A percentile compares a stretch with the other conserved stretches of the same genome.
phyloP scores from a whole-genome alignment of 306 rosid species.

The Styphnolobium japonicum region DNA sequence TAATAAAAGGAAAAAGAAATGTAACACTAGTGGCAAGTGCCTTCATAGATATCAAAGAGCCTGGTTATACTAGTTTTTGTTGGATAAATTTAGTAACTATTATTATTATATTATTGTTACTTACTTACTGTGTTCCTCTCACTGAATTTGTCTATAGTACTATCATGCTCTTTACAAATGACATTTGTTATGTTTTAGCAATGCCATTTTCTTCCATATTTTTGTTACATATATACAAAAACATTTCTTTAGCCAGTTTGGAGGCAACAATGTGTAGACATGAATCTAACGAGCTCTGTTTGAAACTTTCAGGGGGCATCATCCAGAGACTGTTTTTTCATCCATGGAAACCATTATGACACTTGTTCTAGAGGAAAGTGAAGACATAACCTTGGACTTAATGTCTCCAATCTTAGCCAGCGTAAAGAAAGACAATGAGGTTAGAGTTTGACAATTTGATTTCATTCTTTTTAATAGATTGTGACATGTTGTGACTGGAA shows the following conservation, averaged over 20 bases:
- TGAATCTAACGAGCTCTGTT: conserved; percentile 10
- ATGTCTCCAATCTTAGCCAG: conserved; percentile 68
- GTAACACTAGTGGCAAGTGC: too few species aligned
- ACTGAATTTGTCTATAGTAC: too few species aligned
- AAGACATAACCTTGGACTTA: conserved; percentile 67
- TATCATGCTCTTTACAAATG: neutral
- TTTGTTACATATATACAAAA: neutral
- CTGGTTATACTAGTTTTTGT: too few species aligned
- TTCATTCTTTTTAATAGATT: too few species aligned
- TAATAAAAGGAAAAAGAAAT: too few species aligned
- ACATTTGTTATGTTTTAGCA: neutral
- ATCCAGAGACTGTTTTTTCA: conserved; percentile 64
- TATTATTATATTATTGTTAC: too few species aligned
- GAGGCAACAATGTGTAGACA: neutral
- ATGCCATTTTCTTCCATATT: neutral
- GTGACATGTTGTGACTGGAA: conserved; percentile 6
- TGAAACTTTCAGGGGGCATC: conserved; percentile 61
- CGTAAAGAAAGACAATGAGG: conserved; percentile 69
- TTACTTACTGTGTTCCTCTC: too few species aligned
- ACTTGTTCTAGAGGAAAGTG: conserved; percentile 91
- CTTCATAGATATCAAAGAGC: too few species aligned
- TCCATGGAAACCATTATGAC: conserved; percentile 83
- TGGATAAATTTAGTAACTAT: too few species aligned
- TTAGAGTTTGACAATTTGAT: conserved; percentile 59
- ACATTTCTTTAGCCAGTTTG: neutral